phyloP scores from a whole-genome alignment of 768 basidiomycete genomes.

The Boletus barrowsii region DNA sequence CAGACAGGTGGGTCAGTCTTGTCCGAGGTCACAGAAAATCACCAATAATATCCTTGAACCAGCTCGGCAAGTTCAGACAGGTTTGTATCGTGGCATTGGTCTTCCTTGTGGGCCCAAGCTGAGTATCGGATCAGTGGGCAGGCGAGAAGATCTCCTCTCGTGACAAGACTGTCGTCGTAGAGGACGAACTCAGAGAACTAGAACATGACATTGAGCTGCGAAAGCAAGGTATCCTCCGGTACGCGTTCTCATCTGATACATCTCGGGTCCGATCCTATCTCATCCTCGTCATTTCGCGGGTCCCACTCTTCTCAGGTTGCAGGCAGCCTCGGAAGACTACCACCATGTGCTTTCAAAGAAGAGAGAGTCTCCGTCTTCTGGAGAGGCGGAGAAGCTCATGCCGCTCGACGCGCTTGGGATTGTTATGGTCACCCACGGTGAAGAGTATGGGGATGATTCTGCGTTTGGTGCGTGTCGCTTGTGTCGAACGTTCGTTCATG shows the following conservation, averaged over 20 bases:
- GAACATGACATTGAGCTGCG: constrained; percentile 84
- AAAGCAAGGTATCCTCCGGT: constrained; percentile 71
- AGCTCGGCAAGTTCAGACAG: constrained; percentile 81
- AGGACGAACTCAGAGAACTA: constrained; percentile 70
- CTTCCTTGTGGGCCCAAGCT: constrained; percentile 4
- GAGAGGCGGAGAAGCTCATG: constrained; percentile 66
- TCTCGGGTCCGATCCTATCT: neutral
- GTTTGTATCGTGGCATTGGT: constrained; percentile 36
- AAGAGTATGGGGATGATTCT: constrained; percentile 76
- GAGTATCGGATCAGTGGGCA: constrained; percentile 60
- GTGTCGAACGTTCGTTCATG: neutral
- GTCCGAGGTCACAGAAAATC: neutral
- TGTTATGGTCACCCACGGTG: constrained; percentile 84
- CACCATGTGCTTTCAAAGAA: constrained; percentile 72
- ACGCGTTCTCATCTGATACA: constrained; percentile 25
- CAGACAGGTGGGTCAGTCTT: constrained; percentile 49
- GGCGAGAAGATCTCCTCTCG: constrained; percentile 84
- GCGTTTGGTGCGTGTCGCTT: constrained; percentile 51
- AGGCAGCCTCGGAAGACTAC: constrained; percentile 68
- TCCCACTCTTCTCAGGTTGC: constrained; percentile 46
- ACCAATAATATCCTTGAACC: constrained; percentile 4
- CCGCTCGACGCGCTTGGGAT: constrained; percentile 78
- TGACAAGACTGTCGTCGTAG: constrained; percentile 74
- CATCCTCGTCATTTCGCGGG: neutral
- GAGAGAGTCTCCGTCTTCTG: constrained; percentile 60